Evolutionary conservation across 1,284 basidiomycete genomes (phyloP), one percentile per base, ranked within the genome.

Genomic region (Sanghuangporus weigelae): DNA sequence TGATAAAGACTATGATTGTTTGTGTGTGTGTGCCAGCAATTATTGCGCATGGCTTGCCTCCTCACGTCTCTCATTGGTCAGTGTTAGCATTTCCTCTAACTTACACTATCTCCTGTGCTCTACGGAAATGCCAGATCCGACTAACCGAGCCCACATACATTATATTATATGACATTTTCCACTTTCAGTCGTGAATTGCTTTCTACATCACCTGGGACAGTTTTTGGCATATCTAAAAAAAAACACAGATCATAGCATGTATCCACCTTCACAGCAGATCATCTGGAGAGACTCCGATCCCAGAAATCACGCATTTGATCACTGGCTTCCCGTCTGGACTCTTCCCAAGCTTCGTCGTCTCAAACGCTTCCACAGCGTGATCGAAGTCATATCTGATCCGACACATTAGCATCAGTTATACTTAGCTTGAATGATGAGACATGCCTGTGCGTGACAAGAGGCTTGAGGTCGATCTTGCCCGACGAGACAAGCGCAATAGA

Each of bases 401-500:
- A 54, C 6, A 21, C 36, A 21, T 53, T 31, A 31, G 26, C 26
- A 12, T 50, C 46, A 51, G 36, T 39, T 23, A 60, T 60, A 36
- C 44, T 39, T 54, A 35, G 26, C 21, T 23, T 39, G 12, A 7
- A 23, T 48, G 46, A 48, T 51, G 35, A 57, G 68, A 73, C 76
- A 70, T 73, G 89, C 86, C 93, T 82, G 73, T 95, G 93, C 6
- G 95, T 94, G 59, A 97, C 91, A 46, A 98, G 81, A 12, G 93
- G 89, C 76, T 92, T 95, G 68, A 97, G 80, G 76, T 96, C 81
- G 71, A 97, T 84, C 72, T 89, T 88, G 54, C 92, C 92, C 65
- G 83, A 83, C 11, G 88, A 78, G 40, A 90, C 90, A 46, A 97
- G 83, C 21, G 90, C 83, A 69, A 96, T 91, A 19, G 93, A 93